These are phyloP conservation scores for Sporothrix globosa DNA, from an alignment of 2,329 filamentous ascomycete species.

Conservation along the genomic window DNA sequence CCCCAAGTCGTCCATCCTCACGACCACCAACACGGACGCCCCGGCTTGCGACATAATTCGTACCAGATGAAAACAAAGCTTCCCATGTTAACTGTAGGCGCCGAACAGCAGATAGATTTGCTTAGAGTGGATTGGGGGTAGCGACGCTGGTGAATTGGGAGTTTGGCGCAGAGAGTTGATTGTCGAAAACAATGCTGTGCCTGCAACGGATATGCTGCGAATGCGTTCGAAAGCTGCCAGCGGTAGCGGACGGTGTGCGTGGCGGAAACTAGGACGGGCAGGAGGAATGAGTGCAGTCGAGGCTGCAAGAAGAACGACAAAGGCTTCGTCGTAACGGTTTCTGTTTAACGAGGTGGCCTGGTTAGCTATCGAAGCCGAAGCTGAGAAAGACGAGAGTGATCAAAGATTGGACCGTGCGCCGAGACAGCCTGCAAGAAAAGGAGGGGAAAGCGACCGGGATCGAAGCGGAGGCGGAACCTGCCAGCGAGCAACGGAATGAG, in stretches of 20 bases:
- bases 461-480: slow-evolving; percentile 18
- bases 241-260: not conserved
- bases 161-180: not conserved
- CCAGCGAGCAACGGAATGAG: slow-evolving; percentile 25
- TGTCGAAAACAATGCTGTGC: not conserved
- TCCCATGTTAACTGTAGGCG: slow-evolving; percentile 53
- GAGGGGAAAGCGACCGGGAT: not conserved
- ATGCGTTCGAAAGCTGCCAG: slow-evolving; percentile 12
- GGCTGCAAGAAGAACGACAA: slow-evolving; percentile 14
- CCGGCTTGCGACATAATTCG: not conserved
- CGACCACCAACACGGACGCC: not conserved
- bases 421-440: slow-evolving; percentile 13
- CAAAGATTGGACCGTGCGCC: not conserved
- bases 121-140: not conserved
- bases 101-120: slow-evolving; percentile 3
- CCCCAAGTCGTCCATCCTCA: not conserved
- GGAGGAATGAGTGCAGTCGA: not conserved
- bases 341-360: not conserved
- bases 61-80: slow-evolving; percentile 73
- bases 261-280: not conserved
- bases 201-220: not conserved
- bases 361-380: slow-evolving; percentile 12
- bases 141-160: not conserved
- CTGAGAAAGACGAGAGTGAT: not conserved
- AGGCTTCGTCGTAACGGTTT: slow-evolving; percentile 11